Evolutionary conservation across 805 yeast genomes (phyloP), one percentile per base, ranked within the genome.

Genomic region (Saccharomycopsis babjevae): DNA sequence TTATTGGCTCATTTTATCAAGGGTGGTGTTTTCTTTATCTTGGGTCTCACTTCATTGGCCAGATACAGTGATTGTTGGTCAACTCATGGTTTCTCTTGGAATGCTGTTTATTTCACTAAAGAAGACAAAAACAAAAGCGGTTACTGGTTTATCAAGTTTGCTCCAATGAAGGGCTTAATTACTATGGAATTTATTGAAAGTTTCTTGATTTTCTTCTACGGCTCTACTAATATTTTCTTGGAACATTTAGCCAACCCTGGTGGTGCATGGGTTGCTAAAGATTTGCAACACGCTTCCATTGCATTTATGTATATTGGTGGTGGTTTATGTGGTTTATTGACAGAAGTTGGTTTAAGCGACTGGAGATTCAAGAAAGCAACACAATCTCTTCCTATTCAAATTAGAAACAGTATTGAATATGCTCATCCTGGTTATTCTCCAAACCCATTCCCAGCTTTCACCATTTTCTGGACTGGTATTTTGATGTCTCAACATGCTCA

Each of bases 401-500:
- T 22, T 13, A 46, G 52, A 46, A 68, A 72, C 1, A 68, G 67
- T 46, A 61, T 58, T 66, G 66, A n/a, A 60, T 68, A 10, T 55
- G 66, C 39, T 60, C 67, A 69, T 1, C 92, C 92, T 1, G 96
- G 96, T 0, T 88, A 77, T 71, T 86, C 96, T 1, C 92, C 96
- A 65, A 94, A 94, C 71, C 97, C 97, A 39, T 90, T 94, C 81
- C 97, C 98, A 2, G 84, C 89, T 1, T 82, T 94, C 66, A 90
- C 96, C 1, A 88, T 94, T 39, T 94, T 89, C 74, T 94, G 97
- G 96, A 94, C 98, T 1, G 99, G 99, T 34, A 79, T 86, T 15
- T 78, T 94, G 64, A 94, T 94, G 99, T 91, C 97, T 1, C 89
- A 87, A 72, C 99, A 94, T 73, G 84, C 83, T 46, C 99, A 94